Conservation (phyloP, 352 stramenopile genomes). For the Phytophthora sp. region DNA sequence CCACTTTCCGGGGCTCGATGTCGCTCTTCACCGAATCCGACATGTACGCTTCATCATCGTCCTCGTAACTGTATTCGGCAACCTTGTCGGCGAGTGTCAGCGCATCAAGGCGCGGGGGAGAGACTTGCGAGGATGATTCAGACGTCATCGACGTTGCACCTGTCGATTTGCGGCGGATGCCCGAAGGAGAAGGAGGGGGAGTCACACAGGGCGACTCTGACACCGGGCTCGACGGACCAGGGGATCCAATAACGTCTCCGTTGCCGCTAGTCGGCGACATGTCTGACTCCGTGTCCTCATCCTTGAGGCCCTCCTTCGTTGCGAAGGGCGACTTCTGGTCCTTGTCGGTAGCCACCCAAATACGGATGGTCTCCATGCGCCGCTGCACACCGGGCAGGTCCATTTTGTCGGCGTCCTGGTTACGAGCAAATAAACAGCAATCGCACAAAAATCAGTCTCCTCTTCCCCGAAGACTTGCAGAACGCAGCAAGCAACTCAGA, state of each 20-base stretch:
- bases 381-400: constrained; percentile 58
- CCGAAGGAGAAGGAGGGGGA: constrained; percentile 54
- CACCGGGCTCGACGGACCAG: constrained; percentile 61
- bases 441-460: constrained; percentile 13
- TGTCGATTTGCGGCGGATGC: constrained; percentile 44
- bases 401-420: constrained; percentile 72
- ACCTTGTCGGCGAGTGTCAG: constrained; percentile 48
- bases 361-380: constrained; percentile 80
- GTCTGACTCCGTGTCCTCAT: constrained; percentile 74
- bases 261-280: constrained; percentile 53
- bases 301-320: constrained; percentile 50
- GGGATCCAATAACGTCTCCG: constrained; percentile 51
- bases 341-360: constrained; percentile 89
- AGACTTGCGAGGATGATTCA: constrained; percentile 49
- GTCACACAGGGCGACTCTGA: constrained; percentile 41
- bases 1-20: constrained; percentile 76
- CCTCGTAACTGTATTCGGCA: constrained; percentile 41
- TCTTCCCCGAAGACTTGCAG: constrained; percentile 8
- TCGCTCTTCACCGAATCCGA: constrained; percentile 84
- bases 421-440: constrained; percentile 1
- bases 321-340: constrained; percentile 85
- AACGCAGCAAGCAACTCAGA: constrained; percentile 19
- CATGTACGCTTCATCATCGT: constrained; percentile 67
- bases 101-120: constrained; percentile 47
- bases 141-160: constrained; percentile 47